A percentile compares a stretch with the other conserved stretches of the same genome.
phyloP scores from a whole-genome alignment of 148 eudicot species.

The Rhododendron henanense region DNA sequence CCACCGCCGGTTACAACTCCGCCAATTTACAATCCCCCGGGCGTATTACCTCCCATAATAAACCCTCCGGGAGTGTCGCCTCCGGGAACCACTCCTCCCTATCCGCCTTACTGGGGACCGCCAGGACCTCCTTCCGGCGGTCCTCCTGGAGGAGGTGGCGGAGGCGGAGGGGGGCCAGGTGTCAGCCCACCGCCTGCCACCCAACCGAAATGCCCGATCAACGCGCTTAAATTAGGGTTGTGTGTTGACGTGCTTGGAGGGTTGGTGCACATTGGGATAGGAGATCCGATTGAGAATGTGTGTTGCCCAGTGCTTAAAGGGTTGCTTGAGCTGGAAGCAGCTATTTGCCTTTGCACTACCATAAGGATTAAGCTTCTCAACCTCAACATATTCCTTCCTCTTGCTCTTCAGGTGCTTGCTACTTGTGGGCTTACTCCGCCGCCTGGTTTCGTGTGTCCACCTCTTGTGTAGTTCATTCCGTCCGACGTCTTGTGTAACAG shows the following conservation, averaged over 20 bases:
- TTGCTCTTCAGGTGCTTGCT: constrained; percentile 68
- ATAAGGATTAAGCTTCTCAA: constrained; percentile 82
- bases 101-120: constrained; percentile 36
- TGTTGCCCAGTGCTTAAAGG: constrained; percentile 92
- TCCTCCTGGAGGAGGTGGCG: constrained; percentile 22
- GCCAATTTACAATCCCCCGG: constrained; percentile 14
- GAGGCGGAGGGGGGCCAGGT: constrained; percentile 21
- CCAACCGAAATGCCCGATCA: constrained; percentile 58
- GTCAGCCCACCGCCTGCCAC: constrained; percentile 15
- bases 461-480: constrained; percentile 16
- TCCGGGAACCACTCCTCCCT: constrained; percentile 16
- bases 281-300: constrained; percentile 61
- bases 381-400: constrained; percentile 61
- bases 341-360: constrained; percentile 82
- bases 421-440: constrained; percentile 73
- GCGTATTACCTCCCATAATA: not conserved
- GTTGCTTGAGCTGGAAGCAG: constrained; percentile 86
- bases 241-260: constrained; percentile 90
- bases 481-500: not conserved
- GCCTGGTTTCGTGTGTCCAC: constrained; percentile 60
- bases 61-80: not conserved
- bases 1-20: constrained; percentile 10
- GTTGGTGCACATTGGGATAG: constrained; percentile 75
- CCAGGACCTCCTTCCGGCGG: constrained; percentile 22
- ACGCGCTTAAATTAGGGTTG: constrained; percentile 78